phyloP scores from a whole-genome alignment of 768 basidiomycete genomes.

The Daedaleopsis sinensis region DNA sequence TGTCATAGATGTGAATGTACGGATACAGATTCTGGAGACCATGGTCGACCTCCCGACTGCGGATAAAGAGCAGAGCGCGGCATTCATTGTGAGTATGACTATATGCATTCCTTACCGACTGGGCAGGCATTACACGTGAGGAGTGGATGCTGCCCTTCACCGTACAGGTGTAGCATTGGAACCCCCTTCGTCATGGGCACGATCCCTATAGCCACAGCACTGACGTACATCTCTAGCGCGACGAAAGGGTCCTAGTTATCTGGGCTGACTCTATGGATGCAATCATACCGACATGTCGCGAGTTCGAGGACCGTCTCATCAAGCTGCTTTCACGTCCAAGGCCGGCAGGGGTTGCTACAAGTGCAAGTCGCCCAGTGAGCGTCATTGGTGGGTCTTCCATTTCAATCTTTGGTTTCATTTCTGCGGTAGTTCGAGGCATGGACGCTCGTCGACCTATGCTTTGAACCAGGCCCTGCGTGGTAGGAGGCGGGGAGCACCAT shows the following conservation, averaged over 20 bases:
- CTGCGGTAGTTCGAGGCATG: neutral
- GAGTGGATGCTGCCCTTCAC: neutral
- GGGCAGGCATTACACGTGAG: no score
- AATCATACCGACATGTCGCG: constrained; percentile 60
- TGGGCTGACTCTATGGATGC: constrained; percentile 85
- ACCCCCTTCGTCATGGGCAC: neutral
- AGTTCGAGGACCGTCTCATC: constrained; percentile 62
- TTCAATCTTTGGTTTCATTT: neutral
- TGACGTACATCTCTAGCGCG: constrained; percentile 48
- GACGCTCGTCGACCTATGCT: no score
- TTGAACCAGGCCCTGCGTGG: no score
- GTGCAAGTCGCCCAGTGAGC: constrained; percentile 22
- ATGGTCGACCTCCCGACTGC: constrained; percentile 72
- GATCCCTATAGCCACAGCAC: neutral
- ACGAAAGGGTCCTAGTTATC: constrained; percentile 84
- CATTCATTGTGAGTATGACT: constrained; percentile 69
- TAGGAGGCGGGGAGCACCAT: no score
- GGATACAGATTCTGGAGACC: constrained; percentile 83
- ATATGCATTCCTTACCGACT: neutral
- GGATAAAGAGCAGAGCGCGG: constrained; percentile 58
- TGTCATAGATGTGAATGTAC: constrained; percentile 56
- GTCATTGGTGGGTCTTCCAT: constrained; percentile 16
- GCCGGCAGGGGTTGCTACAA: constrained; percentile 32
- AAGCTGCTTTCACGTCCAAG: constrained; percentile 55
- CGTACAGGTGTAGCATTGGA: neutral